Conservation (phyloP, 208 protist species). For the Vickermania spadyakhi region DNA sequence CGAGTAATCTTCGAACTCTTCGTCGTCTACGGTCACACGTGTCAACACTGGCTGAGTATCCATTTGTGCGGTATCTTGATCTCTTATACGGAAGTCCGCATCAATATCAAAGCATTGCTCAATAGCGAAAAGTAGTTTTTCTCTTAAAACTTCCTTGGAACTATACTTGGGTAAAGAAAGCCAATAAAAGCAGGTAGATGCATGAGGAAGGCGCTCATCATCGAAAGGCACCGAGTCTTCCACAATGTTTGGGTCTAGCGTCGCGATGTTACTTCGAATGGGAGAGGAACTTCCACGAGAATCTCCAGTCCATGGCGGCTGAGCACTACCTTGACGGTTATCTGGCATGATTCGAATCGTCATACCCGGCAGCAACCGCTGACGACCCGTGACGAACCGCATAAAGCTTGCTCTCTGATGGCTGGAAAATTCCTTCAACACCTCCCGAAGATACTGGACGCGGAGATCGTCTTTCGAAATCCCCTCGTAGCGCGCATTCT, state of each 20-base stretch:
- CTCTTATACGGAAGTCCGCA: conserved; percentile 87
- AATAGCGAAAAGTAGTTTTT: conserved; percentile 93
- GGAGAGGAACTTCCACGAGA: neutral
- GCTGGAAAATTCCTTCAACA: conserved; percentile 64
- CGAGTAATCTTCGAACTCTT: conserved; percentile 86
- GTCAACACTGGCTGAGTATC: conserved; percentile 38
- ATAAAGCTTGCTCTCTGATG: conserved; percentile 83
- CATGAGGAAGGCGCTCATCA: conserved; percentile 88
- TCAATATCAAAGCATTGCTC: conserved; percentile 94
- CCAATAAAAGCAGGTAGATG: conserved; percentile 95
- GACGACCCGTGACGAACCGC: conserved; percentile 88
- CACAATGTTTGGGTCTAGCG: neutral
- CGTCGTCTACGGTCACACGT: conserved; percentile 43
- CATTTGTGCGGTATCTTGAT: conserved; percentile 37
- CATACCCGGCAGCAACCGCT: conserved; percentile 68
- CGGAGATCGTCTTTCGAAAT: conserved; percentile 35
- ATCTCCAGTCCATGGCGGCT: neutral
- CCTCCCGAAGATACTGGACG: conserved; percentile 71
- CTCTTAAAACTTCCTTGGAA: conserved; percentile 72
- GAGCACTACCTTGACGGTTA: neutral
- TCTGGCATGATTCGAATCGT: conserved; percentile 80
- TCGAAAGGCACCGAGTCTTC: conserved; percentile 1
- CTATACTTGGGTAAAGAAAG: conserved; percentile 90
- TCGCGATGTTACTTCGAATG: neutral
- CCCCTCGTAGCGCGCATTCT: conserved; percentile 72